phyloP scores from a whole-genome alignment of 2,329 filamentous ascomycete genomes.

The Pseudocercospora pini-densiflorae region DNA sequence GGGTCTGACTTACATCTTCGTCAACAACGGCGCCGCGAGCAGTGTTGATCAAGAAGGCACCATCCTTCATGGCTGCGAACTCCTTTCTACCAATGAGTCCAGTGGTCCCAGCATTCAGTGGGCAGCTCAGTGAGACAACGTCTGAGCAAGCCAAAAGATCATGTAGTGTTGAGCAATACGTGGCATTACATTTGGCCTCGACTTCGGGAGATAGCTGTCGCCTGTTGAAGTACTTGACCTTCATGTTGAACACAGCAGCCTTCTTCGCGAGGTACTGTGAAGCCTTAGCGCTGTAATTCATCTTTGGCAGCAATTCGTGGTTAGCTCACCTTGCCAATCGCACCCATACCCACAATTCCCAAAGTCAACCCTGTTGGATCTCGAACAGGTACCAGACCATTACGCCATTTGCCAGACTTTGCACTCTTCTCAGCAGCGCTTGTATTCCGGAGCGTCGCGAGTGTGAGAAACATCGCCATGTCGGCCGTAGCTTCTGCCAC shows the following conservation, averaged over 20 bases:
- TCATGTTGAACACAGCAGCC: conserved; percentile 67
- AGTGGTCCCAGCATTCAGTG: conserved; percentile 48
- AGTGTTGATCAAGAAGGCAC: conserved; percentile 56
- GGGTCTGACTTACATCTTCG: conserved; percentile 36
- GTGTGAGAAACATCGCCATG: conserved; percentile 45
- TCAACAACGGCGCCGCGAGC: conserved; percentile 57
- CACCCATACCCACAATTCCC: conserved; percentile 71
- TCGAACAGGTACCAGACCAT: conserved; percentile 44
- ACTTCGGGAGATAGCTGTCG: conserved; percentile 50
- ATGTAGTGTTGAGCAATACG: conserved; percentile 55
- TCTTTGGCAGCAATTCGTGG: neutral
- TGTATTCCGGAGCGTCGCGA: conserved; percentile 49
- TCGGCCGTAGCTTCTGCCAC: conserved; percentile 50
- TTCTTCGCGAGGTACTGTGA: conserved; percentile 59
- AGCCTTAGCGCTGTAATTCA: neutral
- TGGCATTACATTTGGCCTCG: conserved; percentile 55
- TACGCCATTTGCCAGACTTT: conserved; percentile 19
- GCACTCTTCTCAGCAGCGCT: conserved; percentile 21
- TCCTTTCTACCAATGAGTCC: conserved; percentile 47
- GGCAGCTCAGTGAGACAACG: conserved; percentile 55
- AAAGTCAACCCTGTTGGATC: conserved; percentile 66
- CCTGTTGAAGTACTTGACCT: conserved; percentile 66
- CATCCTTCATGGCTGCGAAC: conserved; percentile 55
- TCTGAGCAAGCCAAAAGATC: conserved; percentile 49
- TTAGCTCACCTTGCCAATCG: conserved; percentile 45